Conservation (phyloP, 2,329 filamentous ascomycete genomes). For the Apiospora koreana region DNA sequence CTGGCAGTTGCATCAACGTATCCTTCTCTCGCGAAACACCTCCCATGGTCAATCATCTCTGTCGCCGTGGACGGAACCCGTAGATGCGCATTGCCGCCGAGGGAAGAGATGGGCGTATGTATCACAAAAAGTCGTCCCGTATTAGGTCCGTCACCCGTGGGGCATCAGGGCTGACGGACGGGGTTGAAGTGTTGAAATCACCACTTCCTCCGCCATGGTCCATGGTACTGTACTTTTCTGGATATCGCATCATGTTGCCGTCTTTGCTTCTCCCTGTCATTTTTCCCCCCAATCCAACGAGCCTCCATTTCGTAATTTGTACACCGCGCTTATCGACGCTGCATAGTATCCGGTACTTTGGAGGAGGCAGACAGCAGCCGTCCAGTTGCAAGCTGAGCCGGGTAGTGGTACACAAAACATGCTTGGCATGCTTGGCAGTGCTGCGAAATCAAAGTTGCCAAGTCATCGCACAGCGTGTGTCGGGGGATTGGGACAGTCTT, state of each 20-base stretch:
- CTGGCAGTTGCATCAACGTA: not conserved
- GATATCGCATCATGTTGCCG: conserved; percentile 1
- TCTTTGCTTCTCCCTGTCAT: not conserved
- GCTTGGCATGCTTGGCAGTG: conserved; percentile 14
- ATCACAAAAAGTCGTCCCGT: not conserved
- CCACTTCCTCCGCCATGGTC: not conserved
- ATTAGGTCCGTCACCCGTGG: not conserved
- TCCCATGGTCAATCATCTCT: too few species aligned
- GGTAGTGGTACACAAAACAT: conserved; percentile 1
- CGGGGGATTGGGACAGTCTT: not conserved
- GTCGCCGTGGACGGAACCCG: not conserved
- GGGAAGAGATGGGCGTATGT: not conserved
- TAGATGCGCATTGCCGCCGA: conserved; percentile 1
- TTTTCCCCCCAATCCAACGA: not conserved
- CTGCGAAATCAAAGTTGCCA: conserved; percentile 14
- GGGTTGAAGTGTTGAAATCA: not conserved
- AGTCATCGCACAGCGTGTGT: conserved; percentile 17
- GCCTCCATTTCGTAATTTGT: not conserved
- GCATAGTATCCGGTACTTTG: conserved; percentile 1
- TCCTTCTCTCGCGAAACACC: too few species aligned
- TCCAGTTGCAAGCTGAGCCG: conserved; percentile 1
- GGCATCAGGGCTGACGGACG: conserved; percentile 7
- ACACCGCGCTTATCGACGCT: conserved; percentile 1
- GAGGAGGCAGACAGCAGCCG: not conserved
- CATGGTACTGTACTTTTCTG: not conserved